Conservation (phyloP, 148 eudicot genomes). For the Vaccinium myrtillus region DNA sequence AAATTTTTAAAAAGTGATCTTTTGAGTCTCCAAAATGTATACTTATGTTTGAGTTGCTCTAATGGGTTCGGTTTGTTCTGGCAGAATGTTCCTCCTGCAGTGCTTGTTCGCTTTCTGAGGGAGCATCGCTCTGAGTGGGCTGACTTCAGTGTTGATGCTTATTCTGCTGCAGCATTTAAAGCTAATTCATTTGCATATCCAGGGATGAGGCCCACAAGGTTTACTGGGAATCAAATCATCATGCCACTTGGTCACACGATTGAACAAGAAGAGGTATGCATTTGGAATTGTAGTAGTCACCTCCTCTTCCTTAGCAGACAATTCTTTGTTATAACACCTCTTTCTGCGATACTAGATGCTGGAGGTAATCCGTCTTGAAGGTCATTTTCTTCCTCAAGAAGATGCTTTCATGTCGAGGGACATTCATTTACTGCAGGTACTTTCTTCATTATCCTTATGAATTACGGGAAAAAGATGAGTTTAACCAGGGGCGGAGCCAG, state of each 20-base stretch:
- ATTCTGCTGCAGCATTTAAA: slow-evolving; percentile 74
- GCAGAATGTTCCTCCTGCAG: slow-evolving; percentile 91
- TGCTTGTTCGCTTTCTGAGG: slow-evolving; percentile 80
- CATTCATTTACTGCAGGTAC: slow-evolving; percentile 84
- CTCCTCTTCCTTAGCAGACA: slow-evolving; percentile 10
- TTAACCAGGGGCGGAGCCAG: no score
- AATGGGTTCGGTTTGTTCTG: slow-evolving; percentile 5
- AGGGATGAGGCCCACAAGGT: slow-evolving; percentile 69
- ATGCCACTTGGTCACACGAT: slow-evolving; percentile 95
- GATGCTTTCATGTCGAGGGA: slow-evolving; percentile 77
- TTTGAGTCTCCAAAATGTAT: not conserved
- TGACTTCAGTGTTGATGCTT: slow-evolving; percentile 85
- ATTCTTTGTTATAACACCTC: not conserved
- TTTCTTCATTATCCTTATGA: not conserved
- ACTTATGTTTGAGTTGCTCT: not conserved
- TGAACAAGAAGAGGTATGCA: slow-evolving; percentile 86
- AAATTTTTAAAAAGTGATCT: not conserved
- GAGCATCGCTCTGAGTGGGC: slow-evolving; percentile 99
- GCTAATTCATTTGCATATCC: slow-evolving; percentile 60
- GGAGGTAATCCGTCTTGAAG: slow-evolving; percentile 90
- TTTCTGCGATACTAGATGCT: slow-evolving; percentile 50
- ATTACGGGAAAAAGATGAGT: not conserved
- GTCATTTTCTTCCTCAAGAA: slow-evolving; percentile 75
- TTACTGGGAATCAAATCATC: slow-evolving; percentile 86
- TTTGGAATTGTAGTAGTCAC: not conserved